These are phyloP conservation scores for Moesziomyces antarcticus DNA, from an alignment of 1,284 basidiomycete species.

Conservation along the genomic window DNA sequence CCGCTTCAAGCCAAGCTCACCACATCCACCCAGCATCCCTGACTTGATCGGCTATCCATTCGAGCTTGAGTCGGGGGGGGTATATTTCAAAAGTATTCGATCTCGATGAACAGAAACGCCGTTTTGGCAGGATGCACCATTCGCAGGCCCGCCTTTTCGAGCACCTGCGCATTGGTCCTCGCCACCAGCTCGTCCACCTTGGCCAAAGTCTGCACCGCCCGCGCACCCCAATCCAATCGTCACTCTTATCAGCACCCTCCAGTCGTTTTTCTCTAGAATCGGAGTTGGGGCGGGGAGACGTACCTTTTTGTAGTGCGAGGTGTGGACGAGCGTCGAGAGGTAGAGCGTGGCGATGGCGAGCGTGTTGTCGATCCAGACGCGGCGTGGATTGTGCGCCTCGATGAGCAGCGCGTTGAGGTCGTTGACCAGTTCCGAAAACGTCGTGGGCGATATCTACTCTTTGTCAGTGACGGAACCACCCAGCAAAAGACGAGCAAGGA, in stretches of 20 bases:
- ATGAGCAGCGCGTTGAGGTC: constrained; percentile 55
- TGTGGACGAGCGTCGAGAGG: constrained; percentile 71
- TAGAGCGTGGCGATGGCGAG: constrained; percentile 51
- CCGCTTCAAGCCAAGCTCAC: no score
- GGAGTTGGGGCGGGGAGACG: constrained; percentile 57
- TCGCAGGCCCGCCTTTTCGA: constrained; percentile 82
- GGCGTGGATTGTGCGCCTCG: constrained; percentile 33
- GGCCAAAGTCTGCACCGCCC: constrained; percentile 81
- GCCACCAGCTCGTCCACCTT: constrained; percentile 75
- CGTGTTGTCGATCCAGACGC: constrained; percentile 49
- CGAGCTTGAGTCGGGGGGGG: not conserved
- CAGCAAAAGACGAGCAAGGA: no score
- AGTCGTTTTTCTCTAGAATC: no score
- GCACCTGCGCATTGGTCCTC: constrained; percentile 76
- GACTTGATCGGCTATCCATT: no score
- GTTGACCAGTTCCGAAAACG: constrained; percentile 53
- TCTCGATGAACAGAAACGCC: constrained; percentile 78
- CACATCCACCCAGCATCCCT: no score
- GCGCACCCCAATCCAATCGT: not conserved
- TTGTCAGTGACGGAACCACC: no score
- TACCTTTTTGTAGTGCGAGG: constrained; percentile 81
- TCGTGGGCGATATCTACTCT: constrained; percentile 41
- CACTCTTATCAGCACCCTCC: no score
- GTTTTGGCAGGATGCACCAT: constrained; percentile 81
- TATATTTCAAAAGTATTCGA: constrained; percentile 64